Conservation (phyloP, 495 filamentous ascomycete species). For the Penicillium salamii region DNA sequence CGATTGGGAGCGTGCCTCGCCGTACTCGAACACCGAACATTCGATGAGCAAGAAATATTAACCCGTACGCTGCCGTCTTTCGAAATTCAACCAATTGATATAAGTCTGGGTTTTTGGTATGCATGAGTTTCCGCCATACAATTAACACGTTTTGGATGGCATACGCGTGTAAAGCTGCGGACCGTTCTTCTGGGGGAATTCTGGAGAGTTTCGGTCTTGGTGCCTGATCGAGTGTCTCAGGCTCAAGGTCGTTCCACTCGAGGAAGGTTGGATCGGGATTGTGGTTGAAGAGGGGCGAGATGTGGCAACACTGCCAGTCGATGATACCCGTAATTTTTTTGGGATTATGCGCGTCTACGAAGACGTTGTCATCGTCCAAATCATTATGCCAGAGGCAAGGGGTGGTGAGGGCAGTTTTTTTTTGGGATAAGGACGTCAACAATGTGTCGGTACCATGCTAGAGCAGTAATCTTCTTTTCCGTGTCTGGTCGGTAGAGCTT, state of each 20-base stretch:
- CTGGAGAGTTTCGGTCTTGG: conserved; percentile 19
- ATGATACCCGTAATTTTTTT: conserved; percentile 35
- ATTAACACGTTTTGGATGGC: conserved; percentile 27
- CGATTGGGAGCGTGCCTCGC: conserved; percentile 34
- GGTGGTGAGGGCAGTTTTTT: conserved; percentile 13
- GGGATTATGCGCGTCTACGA: conserved; percentile 32
- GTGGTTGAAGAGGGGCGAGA: conserved; percentile 37
- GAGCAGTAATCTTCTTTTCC: conserved; percentile 28
- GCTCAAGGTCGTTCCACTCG: conserved; percentile 30
- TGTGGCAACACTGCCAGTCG: conserved; percentile 37
- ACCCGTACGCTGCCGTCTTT: conserved; percentile 27
- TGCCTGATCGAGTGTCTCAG: conserved; percentile 27
- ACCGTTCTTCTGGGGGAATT: conserved; percentile 23
- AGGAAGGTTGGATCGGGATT: conserved; percentile 31
- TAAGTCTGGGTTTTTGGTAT: conserved; percentile 26
- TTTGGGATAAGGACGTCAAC: not conserved
- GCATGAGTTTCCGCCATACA: conserved; percentile 34
- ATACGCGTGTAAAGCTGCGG: conserved; percentile 22
- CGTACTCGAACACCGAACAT: conserved; percentile 30
- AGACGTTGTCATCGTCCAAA: conserved; percentile 41
- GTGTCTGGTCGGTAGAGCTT: conserved; percentile 30
- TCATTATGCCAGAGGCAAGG: conserved; percentile 41
- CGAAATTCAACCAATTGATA: conserved; percentile 28
- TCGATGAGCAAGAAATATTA: conserved; percentile 34
- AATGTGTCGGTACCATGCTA: not conserved